Conservation (phyloP, 2,329 filamentous ascomycete species). For the Parasarocladium wereldwijsianum region DNA sequence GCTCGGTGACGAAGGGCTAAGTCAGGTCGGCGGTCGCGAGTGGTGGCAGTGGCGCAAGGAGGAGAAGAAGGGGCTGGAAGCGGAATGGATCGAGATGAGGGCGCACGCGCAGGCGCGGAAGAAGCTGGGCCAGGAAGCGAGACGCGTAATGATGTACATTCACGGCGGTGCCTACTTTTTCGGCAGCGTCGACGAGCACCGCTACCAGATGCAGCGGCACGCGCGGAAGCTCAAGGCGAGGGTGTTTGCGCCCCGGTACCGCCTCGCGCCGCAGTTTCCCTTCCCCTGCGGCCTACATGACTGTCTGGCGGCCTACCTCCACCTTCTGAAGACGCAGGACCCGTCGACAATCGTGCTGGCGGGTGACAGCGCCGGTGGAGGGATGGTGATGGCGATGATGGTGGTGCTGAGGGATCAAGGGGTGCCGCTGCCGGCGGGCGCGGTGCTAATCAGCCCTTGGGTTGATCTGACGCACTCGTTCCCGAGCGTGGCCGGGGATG, state of each 20-base stretch:
- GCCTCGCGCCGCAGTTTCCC: conserved; percentile 83
- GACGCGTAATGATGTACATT: conserved; percentile 80
- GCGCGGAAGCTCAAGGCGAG: conserved; percentile 85
- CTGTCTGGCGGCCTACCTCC: conserved; percentile 75
- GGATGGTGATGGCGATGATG: conserved; percentile 72
- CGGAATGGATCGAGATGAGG: conserved; percentile 96
- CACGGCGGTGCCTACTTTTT: conserved; percentile 95
- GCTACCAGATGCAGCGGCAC: conserved; percentile 96
- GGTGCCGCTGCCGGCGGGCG: conserved; percentile 75
- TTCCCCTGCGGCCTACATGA: conserved; percentile 90
- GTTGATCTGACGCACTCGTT: conserved; percentile 93
- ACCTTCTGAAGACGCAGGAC: conserved; percentile 61
- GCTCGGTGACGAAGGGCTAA: conserved; percentile 62
- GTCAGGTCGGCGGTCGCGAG: conserved; percentile 61
- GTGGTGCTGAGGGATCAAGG: conserved; percentile 71
- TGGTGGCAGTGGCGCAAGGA: conserved; percentile 85
- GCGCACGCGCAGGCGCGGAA: conserved; percentile 56
- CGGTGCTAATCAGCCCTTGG: conserved; percentile 87
- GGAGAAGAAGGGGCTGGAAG: conserved; percentile 45
- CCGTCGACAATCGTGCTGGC: conserved; percentile 74
- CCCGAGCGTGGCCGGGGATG: conserved; percentile 65
- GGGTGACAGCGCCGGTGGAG: conserved; percentile 86
- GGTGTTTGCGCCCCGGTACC: conserved; percentile 75
- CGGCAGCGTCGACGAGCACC: conserved; percentile 86
- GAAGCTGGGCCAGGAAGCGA: conserved; percentile 39